phyloP scores from a whole-genome alignment of 148 eudicot genomes.

The Drosera capensis region DNA sequence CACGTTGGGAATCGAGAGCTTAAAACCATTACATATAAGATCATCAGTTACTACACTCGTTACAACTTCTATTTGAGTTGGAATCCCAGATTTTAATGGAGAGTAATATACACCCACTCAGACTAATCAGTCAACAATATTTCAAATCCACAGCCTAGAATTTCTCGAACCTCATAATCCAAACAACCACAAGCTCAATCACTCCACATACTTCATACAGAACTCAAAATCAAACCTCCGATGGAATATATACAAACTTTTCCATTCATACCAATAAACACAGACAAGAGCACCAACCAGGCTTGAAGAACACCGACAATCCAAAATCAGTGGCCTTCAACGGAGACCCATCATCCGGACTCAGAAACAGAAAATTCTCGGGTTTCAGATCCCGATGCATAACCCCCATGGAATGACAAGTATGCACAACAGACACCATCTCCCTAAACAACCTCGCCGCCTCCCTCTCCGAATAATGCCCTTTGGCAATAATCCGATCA shows the following conservation, averaged over 20 bases:
- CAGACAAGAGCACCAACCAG: conserved; percentile 23
- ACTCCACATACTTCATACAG: too few relatives aligned
- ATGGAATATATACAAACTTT: background rate
- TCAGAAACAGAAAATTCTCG: conserved; percentile 77
- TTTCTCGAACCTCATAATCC: too few relatives aligned
- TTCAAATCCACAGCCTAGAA: too few relatives aligned
- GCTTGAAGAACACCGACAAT: conserved; percentile 67
- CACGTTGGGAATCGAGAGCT: too few relatives aligned
- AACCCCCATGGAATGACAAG: conserved; percentile 92
- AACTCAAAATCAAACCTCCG: background rate
- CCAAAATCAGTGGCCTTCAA: conserved; percentile 96
- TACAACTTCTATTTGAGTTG: too few relatives aligned
- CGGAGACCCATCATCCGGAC: conserved; percentile 51
- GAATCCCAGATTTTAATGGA: too few relatives aligned
- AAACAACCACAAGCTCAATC: too few relatives aligned
- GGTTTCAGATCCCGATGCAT: conserved; percentile 96
- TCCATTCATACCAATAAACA: background rate
- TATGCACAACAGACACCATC: conserved; percentile 77
- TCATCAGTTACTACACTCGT: too few relatives aligned
- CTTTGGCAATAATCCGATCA: conserved; percentile 79
- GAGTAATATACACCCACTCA: too few relatives aligned
- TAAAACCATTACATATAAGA: too few relatives aligned
- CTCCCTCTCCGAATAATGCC: conserved; percentile 84
- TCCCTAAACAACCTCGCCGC: conserved; percentile 68
- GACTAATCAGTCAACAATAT: too few relatives aligned